Percentiles rank a stretch among this genome's conserved stretches.
Evolutionary conservation across 2,329 filamentous ascomycete genomes (phyloP).

Genomic region (Cadophora sp.): DNA sequence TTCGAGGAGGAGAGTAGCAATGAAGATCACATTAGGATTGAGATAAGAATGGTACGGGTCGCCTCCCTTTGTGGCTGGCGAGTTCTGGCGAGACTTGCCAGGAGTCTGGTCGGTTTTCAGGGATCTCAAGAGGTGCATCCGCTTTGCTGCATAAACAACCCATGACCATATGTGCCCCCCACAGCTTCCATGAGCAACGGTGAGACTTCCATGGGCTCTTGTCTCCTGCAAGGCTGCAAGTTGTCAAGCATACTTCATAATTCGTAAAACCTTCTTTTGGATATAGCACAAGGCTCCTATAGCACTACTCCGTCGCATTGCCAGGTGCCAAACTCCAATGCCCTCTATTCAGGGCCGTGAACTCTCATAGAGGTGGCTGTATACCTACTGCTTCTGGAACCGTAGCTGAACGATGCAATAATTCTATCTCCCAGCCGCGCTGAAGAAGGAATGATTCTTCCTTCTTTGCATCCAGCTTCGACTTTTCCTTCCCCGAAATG

Average conservation of each 20-base stretch:
- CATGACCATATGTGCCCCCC: not conserved
- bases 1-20: not conserved
- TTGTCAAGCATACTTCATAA: conserved; percentile 8
- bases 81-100: not conserved
- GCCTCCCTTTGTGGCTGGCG: not conserved
- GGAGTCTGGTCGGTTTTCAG: not conserved
- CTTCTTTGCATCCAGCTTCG: not conserved
- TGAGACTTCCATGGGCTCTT: conserved; percentile 8
- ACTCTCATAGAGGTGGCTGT: not conserved
- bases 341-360: conserved; percentile 1
- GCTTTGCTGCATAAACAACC: not conserved
- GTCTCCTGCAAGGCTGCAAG: conserved; percentile 8
- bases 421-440: not conserved
- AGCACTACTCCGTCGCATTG: not conserved
- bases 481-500: not conserved
- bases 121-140: conserved; percentile 1
- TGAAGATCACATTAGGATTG: conserved; percentile 3
- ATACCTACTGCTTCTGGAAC: not conserved
- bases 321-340: not conserved
- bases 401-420: not conserved
- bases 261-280: conserved; percentile 7
- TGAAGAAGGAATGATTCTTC: not conserved
- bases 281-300: conserved; percentile 16
- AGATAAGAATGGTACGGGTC: not conserved
- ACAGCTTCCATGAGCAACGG: conserved; percentile 11